Conservation (phyloP, 2,329 filamentous ascomycete species). For the Rasamsonia emersonii region DNA sequence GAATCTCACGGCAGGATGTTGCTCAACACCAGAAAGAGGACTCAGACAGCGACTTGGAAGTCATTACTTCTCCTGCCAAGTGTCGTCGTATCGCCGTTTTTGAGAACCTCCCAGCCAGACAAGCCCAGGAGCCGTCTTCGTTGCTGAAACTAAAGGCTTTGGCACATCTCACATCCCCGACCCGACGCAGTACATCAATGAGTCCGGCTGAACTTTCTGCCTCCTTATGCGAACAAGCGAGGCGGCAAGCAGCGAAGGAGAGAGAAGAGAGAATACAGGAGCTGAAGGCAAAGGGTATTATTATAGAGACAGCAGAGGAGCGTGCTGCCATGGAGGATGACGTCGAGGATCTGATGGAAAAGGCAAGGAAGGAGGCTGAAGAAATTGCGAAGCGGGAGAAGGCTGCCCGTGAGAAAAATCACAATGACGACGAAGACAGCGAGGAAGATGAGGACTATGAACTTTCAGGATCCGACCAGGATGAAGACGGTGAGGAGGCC, state of each 20-base stretch:
- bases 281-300: constrained; percentile 69
- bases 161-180: constrained; percentile 59
- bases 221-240: constrained; percentile 60
- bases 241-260: constrained; percentile 70
- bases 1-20: constrained; percentile 30
- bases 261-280: constrained; percentile 68
- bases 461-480: constrained; percentile 42
- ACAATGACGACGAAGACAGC: constrained; percentile 47
- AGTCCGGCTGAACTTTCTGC: constrained; percentile 61
- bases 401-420: constrained; percentile 57
- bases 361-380: constrained; percentile 69
- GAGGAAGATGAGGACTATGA: constrained; percentile 39
- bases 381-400: constrained; percentile 71
- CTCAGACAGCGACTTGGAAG: constrained; percentile 53
- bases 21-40: constrained; percentile 28
- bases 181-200: constrained; percentile 48
- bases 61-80: constrained; percentile 42
- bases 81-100: constrained; percentile 52
- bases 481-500: constrained; percentile 33
- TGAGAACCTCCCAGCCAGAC: constrained; percentile 56
- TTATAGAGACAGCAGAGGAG: constrained; percentile 79
- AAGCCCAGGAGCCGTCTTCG: constrained; percentile 51
- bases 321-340: constrained; percentile 71
- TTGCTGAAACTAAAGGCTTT: constrained; percentile 63
- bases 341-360: constrained; percentile 80